Evolutionary conservation across 345 rosid genomes (phyloP), one percentile per base, ranked within the genome.

Genomic region (Brassica nigra): DNA sequence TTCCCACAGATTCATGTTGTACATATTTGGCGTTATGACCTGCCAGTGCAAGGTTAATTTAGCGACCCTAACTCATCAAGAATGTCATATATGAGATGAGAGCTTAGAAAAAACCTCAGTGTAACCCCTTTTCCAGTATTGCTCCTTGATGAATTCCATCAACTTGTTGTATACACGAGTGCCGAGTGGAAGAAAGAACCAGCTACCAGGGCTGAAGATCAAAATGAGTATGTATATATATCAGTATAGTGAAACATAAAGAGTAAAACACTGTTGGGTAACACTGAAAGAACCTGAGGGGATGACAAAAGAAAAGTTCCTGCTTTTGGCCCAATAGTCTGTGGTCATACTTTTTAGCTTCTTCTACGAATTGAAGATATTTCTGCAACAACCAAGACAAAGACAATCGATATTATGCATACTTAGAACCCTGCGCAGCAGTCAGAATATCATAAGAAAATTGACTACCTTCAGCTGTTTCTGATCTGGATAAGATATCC

Each of bases 1-100:
- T 81, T 93, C 95, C 99, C 99, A 96, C 65, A 95, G 92, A 86
- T 84, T 89, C 94, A 95, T 95, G 82, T 95, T 93, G 80, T 85
- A 95, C 86, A 95, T 91, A 86, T 95, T 93, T 49, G 97, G 99
- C 67, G 97, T 80, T 70, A 87, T 89, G 65, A 95, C 98, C 99
- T 95, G 95, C 80, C 79, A 85, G 76, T 67, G 12, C 62, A 52
- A 39, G 64, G 52, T 28, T 78, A 62, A 64, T 66, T 73, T 57
- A 80, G 70, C 61, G 20, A 81, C 5, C 30, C 55, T 61, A 29
- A 42, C 31, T 15, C 55, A 80, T 58, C 73, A 78, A 44, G 68
- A 33, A 70, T n/a, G 44, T 37, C 15, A 57, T 3, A 52, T 65
- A 34, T 42, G 66, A 55, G 67, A 66, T 20, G 37, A 47, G 70